Base-by-base conservation (phyloP, 2,329 filamentous ascomycete species). In the Penicillium hesseltinei region DNA sequence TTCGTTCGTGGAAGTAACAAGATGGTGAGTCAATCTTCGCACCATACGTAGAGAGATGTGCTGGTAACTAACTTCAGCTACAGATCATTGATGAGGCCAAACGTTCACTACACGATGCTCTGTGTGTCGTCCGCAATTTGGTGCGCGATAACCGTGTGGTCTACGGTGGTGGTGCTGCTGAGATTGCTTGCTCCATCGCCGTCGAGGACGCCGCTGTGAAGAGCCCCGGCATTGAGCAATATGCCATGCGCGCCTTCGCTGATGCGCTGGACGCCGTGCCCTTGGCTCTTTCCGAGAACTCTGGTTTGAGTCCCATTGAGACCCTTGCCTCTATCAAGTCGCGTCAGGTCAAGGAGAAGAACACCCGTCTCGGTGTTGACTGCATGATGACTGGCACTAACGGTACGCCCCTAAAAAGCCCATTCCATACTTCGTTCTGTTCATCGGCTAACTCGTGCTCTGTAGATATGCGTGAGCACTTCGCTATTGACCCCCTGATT, bases 41-140 rank as follows among this genome's bases (percentile, higher is more conserved):
- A 25, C 33, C 15, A 10, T 5, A 42, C n/a, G 3, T 42, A 42
- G 21, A 9, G 44, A 31, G 15, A 31, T 21, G 6, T 46, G 38
- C 27, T 19, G 19, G 15, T 53, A n/a, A 43, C 61, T 60, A 52
- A 66, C 40, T n/a, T 25, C 17, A 23, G 19, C 54, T 40, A 31
- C 64, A 95, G 90, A 96, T 99, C 75, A 97, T 99, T 74, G 95
- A 99, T 73, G 95, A 99, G 78, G 95, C 95, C 54, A 97, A 97
- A 82, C 88, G 95, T 69, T 97, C 94, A 48, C 84, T 99, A 58
- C 95, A 99, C 75, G 94, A 99, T 77, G 94, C 94, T 57, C 87
- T 99, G 50, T 99, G 95, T 73, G 94, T 99, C 48, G 94, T 99
- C 51, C 89, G 95, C 69, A 99, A 99, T 79, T 82, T 99, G 45